phyloP scores from a whole-genome alignment of 306 rosid species.

The Benincasa hispida region DNA sequence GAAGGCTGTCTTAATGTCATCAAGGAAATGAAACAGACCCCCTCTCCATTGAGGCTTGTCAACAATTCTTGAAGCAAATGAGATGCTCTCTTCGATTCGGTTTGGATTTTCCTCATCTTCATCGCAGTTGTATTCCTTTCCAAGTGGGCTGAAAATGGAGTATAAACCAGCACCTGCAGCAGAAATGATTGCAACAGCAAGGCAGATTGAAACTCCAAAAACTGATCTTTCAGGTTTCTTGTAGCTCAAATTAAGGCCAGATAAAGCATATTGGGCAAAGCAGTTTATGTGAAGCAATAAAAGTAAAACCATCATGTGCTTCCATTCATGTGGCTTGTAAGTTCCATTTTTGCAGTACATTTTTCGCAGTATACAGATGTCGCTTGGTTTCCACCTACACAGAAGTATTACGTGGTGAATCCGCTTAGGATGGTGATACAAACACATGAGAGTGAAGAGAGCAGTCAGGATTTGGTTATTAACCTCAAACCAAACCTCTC shows the following conservation, averaged over 20 bases:
- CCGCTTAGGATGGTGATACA: conserved; percentile 45
- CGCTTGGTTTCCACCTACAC: conserved; percentile 40
- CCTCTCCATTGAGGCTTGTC: conserved; percentile 42
- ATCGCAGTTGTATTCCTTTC: conserved; percentile 24
- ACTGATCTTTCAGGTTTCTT: conserved; percentile 29
- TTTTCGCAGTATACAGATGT: conserved; percentile 23
- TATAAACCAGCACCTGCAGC: conserved; percentile 33
- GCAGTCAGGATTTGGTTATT: conserved; percentile 58
- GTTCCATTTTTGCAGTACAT: conserved; percentile 37
- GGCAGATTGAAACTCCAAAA: conserved; percentile 28
- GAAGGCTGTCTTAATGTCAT: conserved; percentile 20
- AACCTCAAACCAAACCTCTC: conserved; percentile 44
- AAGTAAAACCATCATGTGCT: conserved; percentile 39
- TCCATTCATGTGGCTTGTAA: conserved; percentile 34
- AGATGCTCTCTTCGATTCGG: conserved; percentile 9
- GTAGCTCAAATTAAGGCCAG: conserved; percentile 42
- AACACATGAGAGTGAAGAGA: conserved; percentile 53
- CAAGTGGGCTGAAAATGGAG: conserved; percentile 40
- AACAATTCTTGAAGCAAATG: conserved; percentile 27
- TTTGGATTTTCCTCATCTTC: conserved; percentile 26
- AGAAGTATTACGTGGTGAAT: conserved; percentile 37
- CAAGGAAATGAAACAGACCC: conserved; percentile 26
- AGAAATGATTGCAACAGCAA: conserved; percentile 40
- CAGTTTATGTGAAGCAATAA: conserved; percentile 45
- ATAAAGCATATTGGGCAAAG: conserved; percentile 54